Base-by-base conservation (phyloP, 176 grass and related monocot genomes). In the Eremochloa ophiuroides region DNA sequence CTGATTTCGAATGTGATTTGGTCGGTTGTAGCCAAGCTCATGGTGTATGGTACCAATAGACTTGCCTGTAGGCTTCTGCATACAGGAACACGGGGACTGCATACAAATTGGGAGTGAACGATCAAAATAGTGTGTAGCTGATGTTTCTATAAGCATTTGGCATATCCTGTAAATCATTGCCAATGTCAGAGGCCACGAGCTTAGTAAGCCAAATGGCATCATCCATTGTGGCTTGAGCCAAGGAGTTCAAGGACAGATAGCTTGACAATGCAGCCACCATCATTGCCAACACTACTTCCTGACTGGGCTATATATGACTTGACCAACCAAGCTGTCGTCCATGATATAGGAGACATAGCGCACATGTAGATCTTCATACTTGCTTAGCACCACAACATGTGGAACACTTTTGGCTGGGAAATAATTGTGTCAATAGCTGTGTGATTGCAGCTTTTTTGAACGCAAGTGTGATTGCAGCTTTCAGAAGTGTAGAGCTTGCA, bases 71-170 rank as follows among this genome's bases (percentile, higher is more conserved):
- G 39, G 93, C 90, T 78, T 85, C 87, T 26, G 53, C 87, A 48
- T 92, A 95, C 2, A 95, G 71, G 76, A 90, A 95, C 31, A 87
- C 77, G 4, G 93, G 93, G 17, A 95, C 93, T 92, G 79, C 76
- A 85, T 62, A 74, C 34, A 48, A 20, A 39, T 59, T 62, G 7
- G 4, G 33, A 15, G 22, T 46, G 38, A 34, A 74, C 5, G 13
- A 64, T 40, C 28, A 83, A 26, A 74, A 34, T 28, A n/a, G 12
- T 43, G 1, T 15, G 47, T 23, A 9, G 31, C 14, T 59, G 38
- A 69, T 61, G 22, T 16, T 27, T 35, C 41, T 37, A 31, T 16
- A 42, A 66, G 10, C 31, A 81, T 31, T 58, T 18, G 22, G 50
- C 66, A 50, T 38, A 94, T 89, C 89, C 87, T 80, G 83, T 14